A percentile compares a stretch with the other conserved stretches of the same genome.
phyloP scores from a whole-genome alignment of 345 rosid species.

The Dipteronia dyeriana region DNA sequence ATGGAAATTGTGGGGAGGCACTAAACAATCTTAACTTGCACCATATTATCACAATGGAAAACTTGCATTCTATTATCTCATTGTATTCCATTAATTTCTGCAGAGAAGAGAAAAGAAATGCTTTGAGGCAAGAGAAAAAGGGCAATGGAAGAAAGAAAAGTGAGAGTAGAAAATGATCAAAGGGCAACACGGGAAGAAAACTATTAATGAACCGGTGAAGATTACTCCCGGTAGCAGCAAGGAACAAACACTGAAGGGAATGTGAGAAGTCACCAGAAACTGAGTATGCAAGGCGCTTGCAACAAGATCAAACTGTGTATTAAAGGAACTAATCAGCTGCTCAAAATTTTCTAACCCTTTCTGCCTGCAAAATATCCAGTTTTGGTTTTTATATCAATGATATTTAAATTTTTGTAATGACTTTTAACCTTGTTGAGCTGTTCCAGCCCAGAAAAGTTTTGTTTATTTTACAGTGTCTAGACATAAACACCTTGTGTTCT shows the following conservation, averaged over 20 bases:
- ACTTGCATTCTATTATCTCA: not conserved
- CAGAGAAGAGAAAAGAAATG: slow-evolving; percentile 83
- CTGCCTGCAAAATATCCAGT: not conserved
- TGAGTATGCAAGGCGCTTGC: not conserved
- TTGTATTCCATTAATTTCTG: slow-evolving; percentile 12
- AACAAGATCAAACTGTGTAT: not conserved
- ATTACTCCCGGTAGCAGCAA: not conserved
- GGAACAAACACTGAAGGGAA: too few species aligned
- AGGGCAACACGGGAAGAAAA: not conserved
- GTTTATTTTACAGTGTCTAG: not conserved
- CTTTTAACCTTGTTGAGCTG: not conserved
- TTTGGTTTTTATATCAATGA: not conserved
- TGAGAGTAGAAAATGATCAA: slow-evolving; percentile 12
- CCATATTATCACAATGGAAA: not conserved
- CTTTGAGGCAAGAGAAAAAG: slow-evolving; percentile 41
- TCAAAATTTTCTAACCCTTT: not conserved
- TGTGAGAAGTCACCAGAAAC: not conserved
- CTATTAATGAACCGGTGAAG: not conserved
- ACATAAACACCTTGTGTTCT: not conserved
- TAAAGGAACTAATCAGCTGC: not conserved
- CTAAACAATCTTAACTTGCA: not conserved
- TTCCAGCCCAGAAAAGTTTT: not conserved
- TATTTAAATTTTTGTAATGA: not conserved
- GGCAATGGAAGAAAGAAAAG: slow-evolving; percentile 6
- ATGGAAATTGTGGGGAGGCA: not conserved